phyloP scores from a whole-genome alignment of 2,329 filamentous ascomycete species.

The Calonectria naviculata region DNA sequence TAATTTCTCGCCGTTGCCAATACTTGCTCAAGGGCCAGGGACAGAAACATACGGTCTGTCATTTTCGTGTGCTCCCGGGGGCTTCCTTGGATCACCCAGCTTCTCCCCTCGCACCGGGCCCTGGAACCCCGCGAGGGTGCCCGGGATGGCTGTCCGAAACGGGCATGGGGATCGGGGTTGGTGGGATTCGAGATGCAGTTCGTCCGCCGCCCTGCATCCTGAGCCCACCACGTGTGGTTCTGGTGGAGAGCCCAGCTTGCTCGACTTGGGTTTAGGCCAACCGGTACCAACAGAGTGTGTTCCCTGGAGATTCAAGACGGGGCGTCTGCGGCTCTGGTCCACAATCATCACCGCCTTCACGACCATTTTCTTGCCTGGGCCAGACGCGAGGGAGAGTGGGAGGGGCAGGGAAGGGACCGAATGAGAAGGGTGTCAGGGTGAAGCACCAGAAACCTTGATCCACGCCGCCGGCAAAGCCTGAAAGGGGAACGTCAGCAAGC shows the following conservation, averaged over 20 bases:
- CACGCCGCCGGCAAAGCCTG: conserved; percentile 24
- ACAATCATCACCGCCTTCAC: conserved; percentile 18
- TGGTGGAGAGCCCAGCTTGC: conserved; percentile 22
- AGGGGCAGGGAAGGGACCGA: neutral
- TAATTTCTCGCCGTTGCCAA: conserved; percentile 1
- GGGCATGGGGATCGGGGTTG: conserved; percentile 26
- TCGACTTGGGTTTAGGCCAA: conserved; percentile 16
- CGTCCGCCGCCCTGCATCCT: conserved; percentile 39
- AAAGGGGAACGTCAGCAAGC: conserved; percentile 31
- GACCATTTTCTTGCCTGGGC: neutral
- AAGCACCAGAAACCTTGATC: conserved; percentile 19
- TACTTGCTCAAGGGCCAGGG: neutral
- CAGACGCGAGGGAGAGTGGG: neutral
- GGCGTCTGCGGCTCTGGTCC: conserved; percentile 18
- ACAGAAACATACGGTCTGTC: conserved; percentile 17
- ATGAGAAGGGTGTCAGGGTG: conserved; percentile 17
- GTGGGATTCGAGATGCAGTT: conserved; percentile 38
- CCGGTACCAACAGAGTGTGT: conserved; percentile 20
- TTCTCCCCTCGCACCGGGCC: conserved; percentile 1
- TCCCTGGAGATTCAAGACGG: conserved; percentile 30
- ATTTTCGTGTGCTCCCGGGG: conserved; percentile 19
- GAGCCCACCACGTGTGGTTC: conserved; percentile 40
- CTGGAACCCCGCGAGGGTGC: conserved; percentile 24
- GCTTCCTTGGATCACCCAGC: neutral
- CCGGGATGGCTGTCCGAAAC: conserved; percentile 17